These are phyloP conservation scores for Alloteropsis semialata DNA, from an alignment of 176 grass and related monocot species.

Conservation along the genomic window DNA sequence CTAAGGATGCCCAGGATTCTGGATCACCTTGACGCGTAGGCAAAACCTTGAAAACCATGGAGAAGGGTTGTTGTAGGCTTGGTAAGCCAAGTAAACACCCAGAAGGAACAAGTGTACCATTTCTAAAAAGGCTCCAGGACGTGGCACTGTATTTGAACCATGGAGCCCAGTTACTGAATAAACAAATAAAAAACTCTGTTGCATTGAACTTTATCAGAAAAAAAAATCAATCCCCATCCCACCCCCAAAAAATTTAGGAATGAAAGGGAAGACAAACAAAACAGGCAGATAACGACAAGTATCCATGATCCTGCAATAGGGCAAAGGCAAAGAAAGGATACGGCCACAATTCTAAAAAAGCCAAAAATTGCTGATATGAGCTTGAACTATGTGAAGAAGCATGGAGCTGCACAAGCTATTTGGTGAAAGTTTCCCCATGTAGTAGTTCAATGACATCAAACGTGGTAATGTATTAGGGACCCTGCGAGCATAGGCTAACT, in stretches of 20 bases:
- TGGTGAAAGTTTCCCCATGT: background rate
- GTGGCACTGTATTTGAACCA: background rate
- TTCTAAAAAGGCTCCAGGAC: background rate
- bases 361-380: background rate
- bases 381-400: constrained; percentile 1
- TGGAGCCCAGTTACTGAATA: background rate
- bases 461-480: background rate
- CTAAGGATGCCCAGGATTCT: background rate
- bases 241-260: background rate
- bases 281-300: background rate
- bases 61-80: background rate
- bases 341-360: background rate
- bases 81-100: background rate
- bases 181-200: background rate
- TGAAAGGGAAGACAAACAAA: background rate
- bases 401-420: constrained; percentile 11
- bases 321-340: constrained; percentile 1
- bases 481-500: background rate
- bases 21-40: background rate
- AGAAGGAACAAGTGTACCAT: background rate
- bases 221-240: background rate
- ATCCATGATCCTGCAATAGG: too few species aligned
- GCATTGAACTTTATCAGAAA: background rate
- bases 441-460: background rate
- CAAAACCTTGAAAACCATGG: background rate